Conservation (phyloP, 192 early-diverging fungal genomes). For the Coemansia sp. region DNA sequence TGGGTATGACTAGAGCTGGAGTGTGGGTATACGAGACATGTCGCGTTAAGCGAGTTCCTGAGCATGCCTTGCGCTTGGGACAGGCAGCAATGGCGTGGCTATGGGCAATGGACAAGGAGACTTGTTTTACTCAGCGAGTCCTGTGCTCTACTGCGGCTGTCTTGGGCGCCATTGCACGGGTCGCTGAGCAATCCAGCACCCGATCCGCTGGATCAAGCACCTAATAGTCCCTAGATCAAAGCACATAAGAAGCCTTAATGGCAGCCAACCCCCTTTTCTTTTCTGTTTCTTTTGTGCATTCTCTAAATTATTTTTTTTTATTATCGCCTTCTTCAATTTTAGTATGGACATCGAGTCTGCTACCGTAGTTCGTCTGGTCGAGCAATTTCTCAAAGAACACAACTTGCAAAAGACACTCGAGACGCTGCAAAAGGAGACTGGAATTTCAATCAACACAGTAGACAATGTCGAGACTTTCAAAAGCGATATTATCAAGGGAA, state of each 20-base stretch:
- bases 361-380: slow-evolving; percentile 86
- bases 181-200: slow-evolving; percentile 20
- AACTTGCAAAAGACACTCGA: slow-evolving; percentile 79
- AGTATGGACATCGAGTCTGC: slow-evolving; percentile 48
- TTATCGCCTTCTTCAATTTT: neutral
- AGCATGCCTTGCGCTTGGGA: slow-evolving; percentile 6
- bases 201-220: neutral
- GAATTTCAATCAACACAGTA: slow-evolving; percentile 81
- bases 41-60: slow-evolving; percentile 11
- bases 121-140: slow-evolving; percentile 26
- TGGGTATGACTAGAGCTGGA: slow-evolving; percentile 3
- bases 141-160: slow-evolving; percentile 33
- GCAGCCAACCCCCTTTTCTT: neutral
- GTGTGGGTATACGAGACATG: slow-evolving; percentile 9
- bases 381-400: slow-evolving; percentile 92
- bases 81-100: slow-evolving; percentile 17
- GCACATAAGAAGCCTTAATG: neutral
- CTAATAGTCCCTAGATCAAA: neutral
- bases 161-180: slow-evolving; percentile 30
- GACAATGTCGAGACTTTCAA: slow-evolving; percentile 77
- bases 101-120: slow-evolving; percentile 26
- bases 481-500: slow-evolving; percentile 73
- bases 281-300: neutral
- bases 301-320: neutral
- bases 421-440: slow-evolving; percentile 81